Conservation (phyloP, 768 basidiomycete genomes). For the Zangia roseola region DNA sequence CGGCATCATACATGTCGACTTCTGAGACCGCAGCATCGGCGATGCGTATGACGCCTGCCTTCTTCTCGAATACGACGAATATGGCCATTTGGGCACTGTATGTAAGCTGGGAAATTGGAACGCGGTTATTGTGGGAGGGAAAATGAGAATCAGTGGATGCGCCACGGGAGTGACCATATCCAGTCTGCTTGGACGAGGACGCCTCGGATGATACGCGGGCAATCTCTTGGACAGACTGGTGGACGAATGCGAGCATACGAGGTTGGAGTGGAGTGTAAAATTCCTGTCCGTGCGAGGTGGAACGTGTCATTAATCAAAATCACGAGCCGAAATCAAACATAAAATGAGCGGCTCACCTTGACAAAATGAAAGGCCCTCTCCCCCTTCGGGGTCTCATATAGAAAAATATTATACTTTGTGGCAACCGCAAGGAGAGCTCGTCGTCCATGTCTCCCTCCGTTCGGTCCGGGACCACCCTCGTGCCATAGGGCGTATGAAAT, state of each 20-base stretch:
- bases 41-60: slow-evolving; percentile 78
- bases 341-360: slow-evolving; percentile 45
- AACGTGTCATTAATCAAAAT: slow-evolving; percentile 1
- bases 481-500: slow-evolving; percentile 69
- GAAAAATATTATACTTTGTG: slow-evolving; percentile 66
- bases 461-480: slow-evolving; percentile 48
- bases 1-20: slow-evolving; percentile 55
- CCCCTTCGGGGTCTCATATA: slow-evolving; percentile 81
- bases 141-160: slow-evolving; percentile 41
- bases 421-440: slow-evolving; percentile 67
- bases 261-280: slow-evolving; percentile 78
- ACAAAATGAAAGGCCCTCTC: slow-evolving; percentile 82
- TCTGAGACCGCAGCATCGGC: slow-evolving; percentile 81
- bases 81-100: slow-evolving; percentile 74
- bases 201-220: slow-evolving; percentile 44
- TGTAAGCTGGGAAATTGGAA: slow-evolving; percentile 34
- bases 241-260: slow-evolving; percentile 65
- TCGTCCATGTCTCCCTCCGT: slow-evolving; percentile 44
- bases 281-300: slow-evolving; percentile 50
- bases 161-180: slow-evolving; percentile 41
- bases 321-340: slow-evolving; percentile 24
- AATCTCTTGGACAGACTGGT: slow-evolving; percentile 61
- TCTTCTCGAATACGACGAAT: slow-evolving; percentile 87
- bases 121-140: slow-evolving; percentile 22
- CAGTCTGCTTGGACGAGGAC: slow-evolving; percentile 22